Conservation (phyloP, 2,329 filamentous ascomycete species). For the Penicillium griseofulvum region DNA sequence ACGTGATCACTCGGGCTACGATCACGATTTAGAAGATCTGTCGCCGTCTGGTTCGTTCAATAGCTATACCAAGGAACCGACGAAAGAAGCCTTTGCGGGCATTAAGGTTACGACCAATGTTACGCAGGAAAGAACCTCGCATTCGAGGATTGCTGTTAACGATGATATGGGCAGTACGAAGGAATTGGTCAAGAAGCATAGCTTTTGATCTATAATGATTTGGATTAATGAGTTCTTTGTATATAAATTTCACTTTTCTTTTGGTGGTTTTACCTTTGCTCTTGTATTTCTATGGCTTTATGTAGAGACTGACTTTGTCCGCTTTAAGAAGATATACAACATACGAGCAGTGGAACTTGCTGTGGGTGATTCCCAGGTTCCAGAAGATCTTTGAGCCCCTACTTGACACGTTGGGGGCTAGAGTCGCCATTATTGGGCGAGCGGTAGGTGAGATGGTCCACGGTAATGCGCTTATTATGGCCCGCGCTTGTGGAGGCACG, state of each 20-base stretch:
- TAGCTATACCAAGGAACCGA: slow-evolving; percentile 2
- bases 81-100: slow-evolving; percentile 10
- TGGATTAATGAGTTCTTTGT: neutral
- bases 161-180: slow-evolving; percentile 26
- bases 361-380: neutral
- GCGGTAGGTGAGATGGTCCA: too few species aligned
- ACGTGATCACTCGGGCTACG: slow-evolving; percentile 8
- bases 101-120: slow-evolving; percentile 33
- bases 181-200: slow-evolving; percentile 21
- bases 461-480: too few species aligned
- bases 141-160: neutral
- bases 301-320: neutral
- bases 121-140: slow-evolving; percentile 20
- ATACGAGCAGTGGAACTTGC: neutral
- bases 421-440: too few species aligned
- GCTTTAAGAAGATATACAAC: neutral
- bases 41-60: slow-evolving; percentile 6
- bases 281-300: neutral
- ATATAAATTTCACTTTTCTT: neutral
- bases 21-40: slow-evolving; percentile 19
- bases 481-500: too few species aligned
- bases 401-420: neutral
- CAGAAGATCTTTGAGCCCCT: neutral
- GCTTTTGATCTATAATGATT: slow-evolving; percentile 9
- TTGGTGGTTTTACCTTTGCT: neutral